Conservation (phyloP, 73 alveolate species). For the Paramecium tetraurelia region DNA sequence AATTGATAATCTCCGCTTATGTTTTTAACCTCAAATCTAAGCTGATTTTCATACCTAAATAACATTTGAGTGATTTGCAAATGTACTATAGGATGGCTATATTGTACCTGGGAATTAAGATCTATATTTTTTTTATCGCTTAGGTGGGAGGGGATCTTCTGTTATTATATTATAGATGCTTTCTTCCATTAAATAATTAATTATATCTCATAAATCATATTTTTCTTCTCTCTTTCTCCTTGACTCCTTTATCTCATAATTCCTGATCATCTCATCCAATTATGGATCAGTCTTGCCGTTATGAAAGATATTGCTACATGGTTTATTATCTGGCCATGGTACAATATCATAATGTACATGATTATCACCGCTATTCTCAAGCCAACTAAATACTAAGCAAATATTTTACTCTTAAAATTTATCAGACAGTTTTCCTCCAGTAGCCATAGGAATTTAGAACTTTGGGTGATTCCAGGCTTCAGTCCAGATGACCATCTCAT, state of each 20-base stretch:
- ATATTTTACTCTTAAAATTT: neutral
- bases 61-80: neutral
- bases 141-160: neutral
- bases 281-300: neutral
- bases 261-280: neutral
- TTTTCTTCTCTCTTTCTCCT: neutral
- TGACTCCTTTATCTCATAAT: neutral
- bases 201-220: neutral
- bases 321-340: constrained; percentile 17
- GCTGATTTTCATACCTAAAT: neutral
- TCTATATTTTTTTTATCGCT: neutral
- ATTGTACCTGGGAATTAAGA: constrained; percentile 18
- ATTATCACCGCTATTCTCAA: neutral
- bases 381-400: neutral
- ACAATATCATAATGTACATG: neutral
- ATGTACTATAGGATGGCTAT: constrained; percentile 5
- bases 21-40: neutral
- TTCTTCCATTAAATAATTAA: constrained; percentile 40
- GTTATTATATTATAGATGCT: constrained; percentile 32
- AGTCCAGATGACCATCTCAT: constrained; percentile 28
- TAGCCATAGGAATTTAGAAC: neutral
- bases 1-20: neutral
- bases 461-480: constrained; percentile 15
- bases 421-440: neutral
- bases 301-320: neutral